phyloP scores from a whole-genome alignment of 768 basidiomycete genomes.

The Podaxis sp. region DNA sequence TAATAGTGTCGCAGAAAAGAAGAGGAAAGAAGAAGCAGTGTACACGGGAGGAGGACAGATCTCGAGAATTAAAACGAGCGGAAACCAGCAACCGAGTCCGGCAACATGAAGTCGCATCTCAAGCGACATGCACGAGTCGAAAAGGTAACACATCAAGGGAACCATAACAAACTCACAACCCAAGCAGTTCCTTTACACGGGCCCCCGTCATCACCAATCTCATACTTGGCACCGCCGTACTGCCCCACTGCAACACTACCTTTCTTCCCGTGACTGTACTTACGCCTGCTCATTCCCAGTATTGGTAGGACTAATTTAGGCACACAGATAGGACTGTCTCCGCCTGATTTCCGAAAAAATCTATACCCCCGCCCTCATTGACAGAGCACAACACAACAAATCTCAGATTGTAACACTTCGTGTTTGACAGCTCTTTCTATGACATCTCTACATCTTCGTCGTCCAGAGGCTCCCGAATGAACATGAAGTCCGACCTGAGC shows the following conservation, averaged over 20 bases:
- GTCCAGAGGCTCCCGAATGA: constrained; percentile 10
- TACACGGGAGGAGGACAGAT: not conserved
- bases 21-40: not conserved
- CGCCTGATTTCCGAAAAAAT: no score
- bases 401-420: not conserved
- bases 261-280: not conserved
- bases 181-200: constrained; percentile 2
- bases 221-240: not conserved
- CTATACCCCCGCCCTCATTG: no score
- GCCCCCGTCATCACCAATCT: constrained; percentile 4
- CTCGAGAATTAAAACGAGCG: not conserved
- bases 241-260: constrained; percentile 1
- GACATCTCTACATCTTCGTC: not conserved
- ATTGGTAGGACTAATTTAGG: not conserved
- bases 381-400: not conserved
- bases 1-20: not conserved
- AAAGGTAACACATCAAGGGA: not conserved
- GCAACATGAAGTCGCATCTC: not conserved
- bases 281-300: not conserved
- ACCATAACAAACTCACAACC: not conserved
- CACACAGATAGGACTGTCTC: no score
- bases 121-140: not conserved
- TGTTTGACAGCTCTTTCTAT: not conserved
- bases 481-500: constrained; percentile 42
- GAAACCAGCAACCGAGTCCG: not conserved